Conservation (phyloP, 192 early-diverging fungal genomes). For the Rhizophagus prolifer region DNA sequence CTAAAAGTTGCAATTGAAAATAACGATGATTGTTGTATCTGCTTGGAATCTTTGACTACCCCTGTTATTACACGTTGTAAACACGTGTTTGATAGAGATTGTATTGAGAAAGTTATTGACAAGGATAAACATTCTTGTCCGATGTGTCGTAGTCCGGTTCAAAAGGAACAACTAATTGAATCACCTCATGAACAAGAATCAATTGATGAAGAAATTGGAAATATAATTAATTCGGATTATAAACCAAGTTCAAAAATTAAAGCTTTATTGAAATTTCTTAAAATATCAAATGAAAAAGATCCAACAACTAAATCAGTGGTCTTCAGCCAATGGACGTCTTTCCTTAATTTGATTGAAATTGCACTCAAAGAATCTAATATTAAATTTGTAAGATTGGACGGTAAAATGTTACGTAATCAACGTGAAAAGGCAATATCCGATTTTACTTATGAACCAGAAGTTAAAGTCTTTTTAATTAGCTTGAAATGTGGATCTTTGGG, state of each 20-base stretch:
- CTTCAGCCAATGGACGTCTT: conserved; percentile 91
- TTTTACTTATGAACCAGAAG: conserved; percentile 41
- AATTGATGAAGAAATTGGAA: not conserved
- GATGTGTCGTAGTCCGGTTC: not conserved
- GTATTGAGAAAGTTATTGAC: conserved; percentile 32
- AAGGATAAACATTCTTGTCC: conserved; percentile 1
- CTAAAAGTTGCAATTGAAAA: conserved; percentile 32
- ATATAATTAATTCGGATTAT: not conserved
- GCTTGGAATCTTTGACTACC: conserved; percentile 50
- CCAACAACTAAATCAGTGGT: conserved; percentile 76
- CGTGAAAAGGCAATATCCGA: conserved; percentile 40
- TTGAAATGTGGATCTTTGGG: conserved; percentile 71
- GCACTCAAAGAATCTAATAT: conserved; percentile 56
- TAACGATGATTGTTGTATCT: conserved; percentile 54
- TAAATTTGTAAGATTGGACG: conserved; percentile 63
- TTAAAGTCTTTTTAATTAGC: conserved; percentile 58
- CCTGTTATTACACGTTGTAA: conserved; percentile 55
- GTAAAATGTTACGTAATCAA: conserved; percentile 36
- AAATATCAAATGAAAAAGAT: conserved; percentile 16
- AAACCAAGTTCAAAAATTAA: conserved; percentile 41
- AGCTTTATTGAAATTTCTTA: conserved; percentile 45
- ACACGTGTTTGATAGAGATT: conserved; percentile 53
- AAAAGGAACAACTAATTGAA: not conserved
- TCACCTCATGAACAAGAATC: not conserved
- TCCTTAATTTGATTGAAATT: conserved; percentile 73